Evolutionary conservation across 2,329 filamentous ascomycete species (phyloP), one percentile per base, ranked within the genome.

Genomic region (Neobulgaria alba): DNA sequence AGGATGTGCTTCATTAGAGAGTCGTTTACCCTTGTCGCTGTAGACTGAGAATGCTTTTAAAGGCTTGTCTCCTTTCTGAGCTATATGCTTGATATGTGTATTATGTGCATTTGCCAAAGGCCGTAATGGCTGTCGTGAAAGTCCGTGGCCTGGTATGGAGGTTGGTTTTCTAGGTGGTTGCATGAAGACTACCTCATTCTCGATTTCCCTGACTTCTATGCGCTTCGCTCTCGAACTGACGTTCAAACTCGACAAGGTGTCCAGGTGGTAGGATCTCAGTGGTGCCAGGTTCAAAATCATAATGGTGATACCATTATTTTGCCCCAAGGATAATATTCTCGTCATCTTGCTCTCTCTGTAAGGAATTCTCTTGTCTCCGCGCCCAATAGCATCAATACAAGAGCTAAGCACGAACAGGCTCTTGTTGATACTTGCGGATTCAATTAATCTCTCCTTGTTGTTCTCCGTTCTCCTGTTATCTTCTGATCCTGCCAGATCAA

Each of bases 391-490:
- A 59, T 96, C 90, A 39, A 96, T 90, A 55, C 90, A 96, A 61
- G 95, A 88, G 32, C 87, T 90, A 36, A 96, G 67, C 14, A 95
- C 89, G 56, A 96, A 96, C 5, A 96, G 71, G 49, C 86, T 93
- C 67, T 95, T 96, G 72, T 96, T 96, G 69, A 96, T 96, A 57
- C 86, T 90, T 0, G 90, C 88, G 29, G 88, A 95, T 63, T 96
- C 90, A n/a, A 95, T 77, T 59, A 96, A 70, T 18, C 90, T 75
- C 61, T 95, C 88, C 61, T 89, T 92, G 55, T 82, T 87, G 61
- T 96, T 96, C 38, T 95, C 90, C 0, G 90, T 96, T 36, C 90
- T 73, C 36, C 90, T 76, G 61, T 96, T 96, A 63, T 96, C 90
- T 63, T 96, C 92, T 1, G 89, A 95, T 30, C 90, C 90, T 41